A percentile compares a stretch with the other conserved stretches of the same genome.
Evolutionary conservation across 1,139 yeast genomes (phyloP).

Genomic region (Martiniozyma asiatica): DNA sequence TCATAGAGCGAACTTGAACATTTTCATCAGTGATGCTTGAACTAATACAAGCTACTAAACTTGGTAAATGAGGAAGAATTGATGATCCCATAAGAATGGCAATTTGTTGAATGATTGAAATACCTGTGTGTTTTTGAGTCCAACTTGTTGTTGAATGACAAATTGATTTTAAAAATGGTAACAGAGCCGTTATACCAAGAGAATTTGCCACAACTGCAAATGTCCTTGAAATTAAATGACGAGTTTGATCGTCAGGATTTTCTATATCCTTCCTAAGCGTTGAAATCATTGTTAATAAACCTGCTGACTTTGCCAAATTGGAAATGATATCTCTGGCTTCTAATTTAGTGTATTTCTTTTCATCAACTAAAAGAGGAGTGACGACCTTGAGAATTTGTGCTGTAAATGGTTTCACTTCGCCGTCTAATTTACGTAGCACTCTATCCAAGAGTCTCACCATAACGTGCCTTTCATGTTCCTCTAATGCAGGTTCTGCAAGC

Average conservation of each 20-base stretch:
- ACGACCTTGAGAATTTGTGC: constrained; percentile 62
- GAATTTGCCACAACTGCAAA: constrained; percentile 81
- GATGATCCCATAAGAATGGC: constrained; percentile 63
- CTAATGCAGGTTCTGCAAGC: constrained; percentile 58
- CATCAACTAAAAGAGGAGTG: constrained; percentile 73
- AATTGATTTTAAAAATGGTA: constrained; percentile 79
- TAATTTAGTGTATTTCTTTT: constrained; percentile 56
- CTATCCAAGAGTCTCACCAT: constrained; percentile 68
- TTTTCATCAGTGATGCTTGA: constrained; percentile 63
- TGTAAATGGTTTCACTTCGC: constrained; percentile 58
- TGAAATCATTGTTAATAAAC: constrained; percentile 66
- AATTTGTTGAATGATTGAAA: constrained; percentile 65
- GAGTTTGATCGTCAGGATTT: constrained; percentile 67
- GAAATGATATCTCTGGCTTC: constrained; percentile 78
- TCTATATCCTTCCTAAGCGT: constrained; percentile 75
- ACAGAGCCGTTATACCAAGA: constrained; percentile 54
- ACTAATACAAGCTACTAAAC: constrained; percentile 48
- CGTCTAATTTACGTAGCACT: constrained; percentile 53
- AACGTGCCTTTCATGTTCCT: constrained; percentile 76
- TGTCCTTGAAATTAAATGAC: constrained; percentile 68
- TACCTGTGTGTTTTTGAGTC: constrained; percentile 85
- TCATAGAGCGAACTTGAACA: constrained; percentile 49
- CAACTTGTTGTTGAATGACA: constrained; percentile 69
- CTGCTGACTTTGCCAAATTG: constrained; percentile 69
- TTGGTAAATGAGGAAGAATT: constrained; percentile 61